phyloP scores from a whole-genome alignment of 768 basidiomycete genomes.

The Tulasnella sp. region DNA sequence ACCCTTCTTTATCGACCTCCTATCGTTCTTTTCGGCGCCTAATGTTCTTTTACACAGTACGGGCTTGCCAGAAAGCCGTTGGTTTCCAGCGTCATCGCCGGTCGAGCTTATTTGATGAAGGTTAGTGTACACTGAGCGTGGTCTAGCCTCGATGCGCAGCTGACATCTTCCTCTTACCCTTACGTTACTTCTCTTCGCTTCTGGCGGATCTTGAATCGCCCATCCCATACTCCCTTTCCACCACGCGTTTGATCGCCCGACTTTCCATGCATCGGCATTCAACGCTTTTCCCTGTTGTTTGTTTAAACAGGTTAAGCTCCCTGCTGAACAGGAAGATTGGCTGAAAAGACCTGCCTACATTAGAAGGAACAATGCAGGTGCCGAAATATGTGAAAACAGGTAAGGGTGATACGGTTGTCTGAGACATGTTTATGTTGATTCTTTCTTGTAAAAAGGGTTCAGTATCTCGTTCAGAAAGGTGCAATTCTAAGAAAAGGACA shows the following conservation, averaged over 20 bases:
- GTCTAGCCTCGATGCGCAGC: neutral
- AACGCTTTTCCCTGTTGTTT: neutral
- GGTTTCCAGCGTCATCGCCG: constrained; percentile 71
- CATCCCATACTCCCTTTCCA: neutral
- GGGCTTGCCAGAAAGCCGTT: constrained; percentile 62
- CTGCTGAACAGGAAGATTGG: constrained; percentile 75
- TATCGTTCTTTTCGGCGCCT: neutral
- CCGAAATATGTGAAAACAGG: constrained; percentile 76
- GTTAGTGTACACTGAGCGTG: constrained; percentile 27
- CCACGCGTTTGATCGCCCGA: too few species aligned
- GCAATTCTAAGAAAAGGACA: constrained; percentile 83
- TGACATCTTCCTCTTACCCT: neutral
- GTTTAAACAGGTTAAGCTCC: constrained; percentile 58
- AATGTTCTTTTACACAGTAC: constrained; percentile 37
- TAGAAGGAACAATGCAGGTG: constrained; percentile 57
- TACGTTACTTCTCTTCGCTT: neutral
- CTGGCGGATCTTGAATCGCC: neutral
- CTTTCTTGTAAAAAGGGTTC: constrained; percentile 38
- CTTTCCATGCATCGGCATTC: neutral
- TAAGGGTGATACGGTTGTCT: constrained; percentile 23
- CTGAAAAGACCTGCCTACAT: constrained; percentile 78
- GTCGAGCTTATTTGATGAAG: constrained; percentile 79
- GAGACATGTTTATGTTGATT: neutral
- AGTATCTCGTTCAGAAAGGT: constrained; percentile 78
- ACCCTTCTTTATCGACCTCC: too few species aligned